Evolutionary conservation across 2,329 filamentous ascomycete species (phyloP), one percentile per base, ranked within the genome.

Genomic region (Furcasterigmium sp.): DNA sequence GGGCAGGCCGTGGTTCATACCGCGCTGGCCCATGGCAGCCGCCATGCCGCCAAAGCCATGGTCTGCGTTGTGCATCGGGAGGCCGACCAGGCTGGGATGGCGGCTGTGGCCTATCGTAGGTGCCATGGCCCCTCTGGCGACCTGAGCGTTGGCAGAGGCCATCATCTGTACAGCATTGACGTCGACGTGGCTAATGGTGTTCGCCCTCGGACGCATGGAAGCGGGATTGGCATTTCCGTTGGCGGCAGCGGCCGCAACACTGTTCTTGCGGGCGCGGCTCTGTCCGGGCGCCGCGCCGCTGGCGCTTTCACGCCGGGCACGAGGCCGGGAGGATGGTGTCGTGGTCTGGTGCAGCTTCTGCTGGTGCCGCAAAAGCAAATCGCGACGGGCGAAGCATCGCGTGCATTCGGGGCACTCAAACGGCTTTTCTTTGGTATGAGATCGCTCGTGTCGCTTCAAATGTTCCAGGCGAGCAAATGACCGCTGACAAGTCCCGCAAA

Each of bases 371-470:
- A 98, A 72, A 43, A 98, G 76, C 53, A 98, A 69, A 65, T 98
- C 93, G 52, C 93, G 82, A 48, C 93, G 82, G 47, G 93, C 93
- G 67, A 98, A 98, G 69, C 93, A 97, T 67, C 93, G 75, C 29
- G 88, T 79, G 66, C 93, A 98, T 64, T 97, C 89, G 21, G 89
- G 88, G 58, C 93, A 98, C 66, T 96, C 90, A 56, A 98, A 98
- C 1, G 93, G 93, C 73, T 98, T 98, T 69, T 98, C 91, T 64
- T 98, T 96, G 36, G 91, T 96, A 62, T 96, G 91, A n/a, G 90
- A 95, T 49, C 93, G 82, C 69, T 97, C 93, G 66, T 98, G 93
- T 48, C 93, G 85, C 71, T 98, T 98, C 53, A 98, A 72, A 64
- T 98, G 93, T 69, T 98, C 93, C 55, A 98, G 72, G 48, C 93